Conservation (phyloP, 2,329 filamentous ascomycete genomes). For the Ceratocystis ficicola region DNA sequence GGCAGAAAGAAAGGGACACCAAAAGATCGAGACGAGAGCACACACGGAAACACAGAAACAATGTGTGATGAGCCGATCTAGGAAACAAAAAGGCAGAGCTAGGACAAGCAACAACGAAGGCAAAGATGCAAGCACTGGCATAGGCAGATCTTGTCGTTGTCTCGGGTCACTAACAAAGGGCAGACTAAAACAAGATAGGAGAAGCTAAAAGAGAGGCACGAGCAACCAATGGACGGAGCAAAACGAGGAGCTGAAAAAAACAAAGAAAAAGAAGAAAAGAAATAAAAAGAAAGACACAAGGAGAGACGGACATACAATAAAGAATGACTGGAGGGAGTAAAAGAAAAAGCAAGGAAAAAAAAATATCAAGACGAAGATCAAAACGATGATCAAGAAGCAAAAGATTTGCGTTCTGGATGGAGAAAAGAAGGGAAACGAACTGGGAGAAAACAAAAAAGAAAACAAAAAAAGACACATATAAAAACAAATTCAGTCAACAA, state of each 20-base stretch:
- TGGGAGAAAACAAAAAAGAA: background rate
- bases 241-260: conserved; percentile 3
- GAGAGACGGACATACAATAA: background rate
- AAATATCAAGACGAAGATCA: background rate
- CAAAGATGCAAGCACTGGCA: no score
- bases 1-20: no score
- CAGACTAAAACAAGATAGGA: background rate
- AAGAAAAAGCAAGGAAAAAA: background rate
- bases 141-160: no score
- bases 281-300: background rate
- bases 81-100: no score
- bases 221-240: background rate
- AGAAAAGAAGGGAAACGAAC: background rate
- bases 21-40: no score
- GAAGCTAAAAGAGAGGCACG: background rate
- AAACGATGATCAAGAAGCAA: background rate
- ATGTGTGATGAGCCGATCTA: no score
- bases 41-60: no score
- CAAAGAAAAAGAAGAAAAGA: background rate
- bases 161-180: background rate
- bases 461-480: background rate
- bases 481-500: no score
- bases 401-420: background rate
- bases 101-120: no score
- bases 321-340: no score